Conservation (phyloP, 768 basidiomycete species). For the Termitomyces sp. region DNA sequence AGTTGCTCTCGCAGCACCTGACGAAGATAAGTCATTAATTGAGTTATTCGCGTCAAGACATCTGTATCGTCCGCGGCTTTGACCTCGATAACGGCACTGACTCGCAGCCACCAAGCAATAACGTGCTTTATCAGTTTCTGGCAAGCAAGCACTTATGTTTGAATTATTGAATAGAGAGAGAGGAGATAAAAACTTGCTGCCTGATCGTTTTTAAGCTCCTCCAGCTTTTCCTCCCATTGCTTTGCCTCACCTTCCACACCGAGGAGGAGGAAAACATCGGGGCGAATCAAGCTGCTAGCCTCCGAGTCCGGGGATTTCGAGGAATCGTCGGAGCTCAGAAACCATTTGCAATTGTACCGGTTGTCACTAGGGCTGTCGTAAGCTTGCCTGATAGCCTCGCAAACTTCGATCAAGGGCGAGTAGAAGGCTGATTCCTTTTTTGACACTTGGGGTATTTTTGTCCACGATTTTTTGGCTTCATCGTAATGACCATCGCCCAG, state of each 20-base stretch:
- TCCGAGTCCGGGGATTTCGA: neutral
- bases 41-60: neutral
- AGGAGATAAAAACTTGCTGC: neutral
- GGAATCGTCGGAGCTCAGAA: neutral
- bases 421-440: too few relatives aligned
- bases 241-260: neutral
- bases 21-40: neutral
- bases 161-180: neutral
- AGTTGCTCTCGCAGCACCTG: constrained; percentile 6
- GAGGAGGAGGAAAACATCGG: neutral
- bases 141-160: neutral
- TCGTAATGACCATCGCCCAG: too few relatives aligned
- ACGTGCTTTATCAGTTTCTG: neutral
- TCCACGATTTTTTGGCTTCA: too few relatives aligned
- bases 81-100: constrained; percentile 4
- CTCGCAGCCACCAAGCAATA: constrained; percentile 4
- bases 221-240: neutral
- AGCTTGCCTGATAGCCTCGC: too few relatives aligned
- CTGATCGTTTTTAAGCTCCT: too few relatives aligned
- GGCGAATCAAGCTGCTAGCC: neutral
- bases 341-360: too few relatives aligned
- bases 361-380: too few relatives aligned
- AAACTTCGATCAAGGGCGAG: too few relatives aligned
- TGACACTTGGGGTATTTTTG: too few relatives aligned
- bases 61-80: constrained; percentile 3